Evolutionary conservation across 305 asterid genomes (phyloP), one percentile per base, ranked within the genome.

Genomic region (Coffea humblotiana): DNA sequence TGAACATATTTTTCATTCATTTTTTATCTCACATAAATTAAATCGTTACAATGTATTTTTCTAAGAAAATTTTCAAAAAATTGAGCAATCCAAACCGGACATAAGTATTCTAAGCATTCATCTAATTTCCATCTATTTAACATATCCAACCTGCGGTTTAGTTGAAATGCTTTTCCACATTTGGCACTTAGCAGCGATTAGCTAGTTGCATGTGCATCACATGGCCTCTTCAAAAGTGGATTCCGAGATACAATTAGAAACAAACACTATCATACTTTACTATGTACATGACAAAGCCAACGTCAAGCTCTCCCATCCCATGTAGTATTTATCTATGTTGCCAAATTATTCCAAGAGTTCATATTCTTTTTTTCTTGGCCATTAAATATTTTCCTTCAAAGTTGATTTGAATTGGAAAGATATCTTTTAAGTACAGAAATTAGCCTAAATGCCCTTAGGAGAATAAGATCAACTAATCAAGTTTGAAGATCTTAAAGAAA

Each of bases 191-290:
- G 47, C 77, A 14, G 54, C 78, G 29, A 58, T 61, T 6, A 35
- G 69, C 11, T n/a, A 10, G 21, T 56, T 58, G 54, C 78, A 75
- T 56, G 70, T 58, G 78, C 78, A 56, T 75, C 78, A 75, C 78
- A 75, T 75, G 78, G 70, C n/a, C 37, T 75, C 35, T 49, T 27
- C 40, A 48, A 25, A 16, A 14, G 56, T 72, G 63, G 63, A 48
- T 25, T 72, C 63, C 7, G 63, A 18, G 16, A n/a, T 32, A 32
- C 25, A 49, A 72, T 27, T 48, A 72, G 60, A 71, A 71, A n/a
- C 60, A 45, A 66, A 29, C 27, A 23, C 32, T 19, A n/a, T 23
- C 32, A 61, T 61, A 8, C 32, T 23, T 23, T 61, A 23, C 14
- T n/a, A 61, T 60, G 9, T 21, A 61, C 32, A n/a, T 23, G 32